Evolutionary conservation across 768 basidiomycete genomes (phyloP).

Genomic region (Mycena rebaudengoi): DNA sequence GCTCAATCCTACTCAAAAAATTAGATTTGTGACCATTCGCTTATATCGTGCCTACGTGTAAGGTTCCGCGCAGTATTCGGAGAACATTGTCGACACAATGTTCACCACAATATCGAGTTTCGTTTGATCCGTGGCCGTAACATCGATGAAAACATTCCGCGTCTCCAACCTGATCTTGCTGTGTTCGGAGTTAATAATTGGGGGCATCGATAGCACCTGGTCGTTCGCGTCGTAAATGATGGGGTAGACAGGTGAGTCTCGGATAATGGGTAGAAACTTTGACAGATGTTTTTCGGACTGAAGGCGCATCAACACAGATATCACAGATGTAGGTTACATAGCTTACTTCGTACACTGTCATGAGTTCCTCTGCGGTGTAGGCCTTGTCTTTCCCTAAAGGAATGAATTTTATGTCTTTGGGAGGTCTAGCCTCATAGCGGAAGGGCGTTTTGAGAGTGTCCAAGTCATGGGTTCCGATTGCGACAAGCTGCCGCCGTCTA

Average conservation of each 20-base stretch:
- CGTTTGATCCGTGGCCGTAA: constrained; percentile 95
- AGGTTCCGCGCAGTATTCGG: constrained; percentile 92
- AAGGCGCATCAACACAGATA: neutral
- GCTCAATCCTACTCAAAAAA: constrained; percentile 77
- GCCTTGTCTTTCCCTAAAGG: constrained; percentile 83
- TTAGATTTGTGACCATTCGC: neutral
- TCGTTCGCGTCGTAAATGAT: constrained; percentile 94
- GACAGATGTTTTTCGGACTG: constrained; percentile 93
- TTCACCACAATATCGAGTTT: constrained; percentile 96
- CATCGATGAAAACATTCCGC: constrained; percentile 94
- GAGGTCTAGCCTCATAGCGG: constrained; percentile 83
- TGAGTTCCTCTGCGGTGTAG: constrained; percentile 90
- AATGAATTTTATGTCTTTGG: constrained; percentile 90
- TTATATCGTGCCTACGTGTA: constrained; percentile 78
- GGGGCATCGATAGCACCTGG: constrained; percentile 94
- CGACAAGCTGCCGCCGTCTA: constrained; percentile 86
- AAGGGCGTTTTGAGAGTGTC: constrained; percentile 90
- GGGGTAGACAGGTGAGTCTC: constrained; percentile 95
- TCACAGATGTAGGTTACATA: neutral
- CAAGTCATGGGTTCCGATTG: constrained; percentile 97
- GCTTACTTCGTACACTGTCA: constrained; percentile 91
- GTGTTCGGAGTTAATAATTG: constrained; percentile 97
- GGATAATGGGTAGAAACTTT: constrained; percentile 90
- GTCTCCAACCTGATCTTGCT: constrained; percentile 97
- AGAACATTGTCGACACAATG: constrained; percentile 97